Evolutionary conservation across 2,329 filamentous ascomycete species (phyloP).

Genomic region (Stylonectria norvegica): DNA sequence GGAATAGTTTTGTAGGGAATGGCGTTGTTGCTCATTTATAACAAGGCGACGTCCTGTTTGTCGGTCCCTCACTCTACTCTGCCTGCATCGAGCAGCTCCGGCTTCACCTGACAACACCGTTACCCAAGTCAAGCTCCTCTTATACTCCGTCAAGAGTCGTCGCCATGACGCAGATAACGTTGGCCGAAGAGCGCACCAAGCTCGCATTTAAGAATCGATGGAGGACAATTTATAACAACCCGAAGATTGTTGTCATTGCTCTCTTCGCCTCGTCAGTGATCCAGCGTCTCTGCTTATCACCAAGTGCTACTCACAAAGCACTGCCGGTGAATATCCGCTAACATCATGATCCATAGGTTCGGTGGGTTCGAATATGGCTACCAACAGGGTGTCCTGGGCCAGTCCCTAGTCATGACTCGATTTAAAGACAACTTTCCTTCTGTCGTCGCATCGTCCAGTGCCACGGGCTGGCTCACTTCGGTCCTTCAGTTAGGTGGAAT

Average conservation of each 20-base stretch:
- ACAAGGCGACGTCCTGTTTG: no score
- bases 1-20: constrained; percentile 1
- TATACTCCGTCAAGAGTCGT: background rate
- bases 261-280: constrained; percentile 24
- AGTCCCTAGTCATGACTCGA: constrained; percentile 50
- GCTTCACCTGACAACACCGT: background rate
- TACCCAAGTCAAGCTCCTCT: background rate
- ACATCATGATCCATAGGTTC: constrained; percentile 10
- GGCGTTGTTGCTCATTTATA: constrained; percentile 3
- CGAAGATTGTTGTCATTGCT: constrained; percentile 22
- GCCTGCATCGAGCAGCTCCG: no score
- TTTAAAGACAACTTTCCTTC: constrained; percentile 49
- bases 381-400: constrained; percentile 52
- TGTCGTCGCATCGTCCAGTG: constrained; percentile 43
- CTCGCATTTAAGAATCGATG: constrained; percentile 24
- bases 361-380: constrained; percentile 20
- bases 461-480: constrained; percentile 50
- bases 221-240: constrained; percentile 22
- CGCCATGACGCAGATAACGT: constrained; percentile 17
- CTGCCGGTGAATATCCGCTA: constrained; percentile 16
- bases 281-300: no score
- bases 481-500: constrained; percentile 49
- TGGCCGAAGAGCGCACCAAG: constrained; percentile 14
- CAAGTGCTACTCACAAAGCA: constrained; percentile 23
- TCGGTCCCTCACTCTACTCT: no score